Conservation (phyloP, 495 filamentous ascomycete genomes). For the Penicillium steckii region DNA sequence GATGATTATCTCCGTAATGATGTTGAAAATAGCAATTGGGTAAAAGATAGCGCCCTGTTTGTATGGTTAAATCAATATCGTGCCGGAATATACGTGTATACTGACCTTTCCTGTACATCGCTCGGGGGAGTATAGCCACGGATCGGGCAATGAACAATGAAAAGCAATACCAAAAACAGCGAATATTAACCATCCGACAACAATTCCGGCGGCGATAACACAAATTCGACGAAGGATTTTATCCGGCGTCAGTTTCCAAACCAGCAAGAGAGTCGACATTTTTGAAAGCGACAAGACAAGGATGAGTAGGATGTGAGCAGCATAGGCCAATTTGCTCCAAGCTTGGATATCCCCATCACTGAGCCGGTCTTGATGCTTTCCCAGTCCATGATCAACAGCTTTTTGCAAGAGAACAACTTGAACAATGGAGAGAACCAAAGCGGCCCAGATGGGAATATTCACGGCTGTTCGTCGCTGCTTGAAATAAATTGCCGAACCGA, state of each 20-base stretch:
- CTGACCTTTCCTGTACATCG: constrained; percentile 22
- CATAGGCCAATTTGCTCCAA: constrained; percentile 25
- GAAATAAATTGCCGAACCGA: constrained; percentile 26
- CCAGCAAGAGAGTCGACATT: constrained; percentile 18
- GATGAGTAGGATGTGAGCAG: constrained; percentile 27
- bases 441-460: constrained; percentile 33
- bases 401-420: constrained; percentile 27
- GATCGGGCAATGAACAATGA: constrained; percentile 22
- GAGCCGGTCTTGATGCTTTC: constrained; percentile 19
- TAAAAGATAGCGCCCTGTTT: constrained; percentile 19
- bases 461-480: constrained; percentile 25
- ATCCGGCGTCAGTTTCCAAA: constrained; percentile 26
- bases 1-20: constrained; percentile 24
- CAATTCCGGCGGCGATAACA: constrained; percentile 2
- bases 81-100: too few species aligned
- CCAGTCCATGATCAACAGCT: constrained; percentile 26
- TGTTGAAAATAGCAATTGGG: constrained; percentile 21
- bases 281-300: constrained; percentile 13
- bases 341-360: constrained; percentile 12
- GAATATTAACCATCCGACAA: constrained; percentile 20
- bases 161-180: constrained; percentile 24
- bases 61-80: too few species aligned
- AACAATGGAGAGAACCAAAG: constrained; percentile 21
- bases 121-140: constrained; percentile 25
- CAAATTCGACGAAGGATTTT: constrained; percentile 18